Evolutionary conservation across 441 rosid species (phyloP).

Genomic region (Gossypium armourianum): DNA sequence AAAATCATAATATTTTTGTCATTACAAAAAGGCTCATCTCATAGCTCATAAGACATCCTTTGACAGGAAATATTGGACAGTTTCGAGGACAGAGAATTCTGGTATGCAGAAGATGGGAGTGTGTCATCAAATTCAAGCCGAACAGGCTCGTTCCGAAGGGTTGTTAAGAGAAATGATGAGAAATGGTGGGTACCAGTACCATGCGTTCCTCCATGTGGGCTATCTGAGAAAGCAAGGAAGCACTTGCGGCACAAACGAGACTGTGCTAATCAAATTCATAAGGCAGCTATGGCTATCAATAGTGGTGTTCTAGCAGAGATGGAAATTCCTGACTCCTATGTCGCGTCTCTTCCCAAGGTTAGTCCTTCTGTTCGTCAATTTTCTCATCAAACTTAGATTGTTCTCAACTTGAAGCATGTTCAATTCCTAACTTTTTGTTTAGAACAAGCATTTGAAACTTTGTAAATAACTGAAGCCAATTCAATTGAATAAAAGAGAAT

Average conservation of each 20-base stretch:
- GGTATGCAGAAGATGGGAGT: conserved; percentile 56
- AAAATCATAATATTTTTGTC: background rate
- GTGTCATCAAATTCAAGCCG: conserved; percentile 37
- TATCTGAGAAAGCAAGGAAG: conserved; percentile 46
- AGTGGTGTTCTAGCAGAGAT: conserved; percentile 50
- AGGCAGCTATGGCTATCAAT: conserved; percentile 62
- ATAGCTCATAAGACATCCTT: background rate
- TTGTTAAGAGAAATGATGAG: conserved; percentile 49
- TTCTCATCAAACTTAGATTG: background rate
- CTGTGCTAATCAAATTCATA: conserved; percentile 55
- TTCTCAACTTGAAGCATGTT: background rate
- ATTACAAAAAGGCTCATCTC: background rate
- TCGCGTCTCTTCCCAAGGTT: conserved; percentile 57
- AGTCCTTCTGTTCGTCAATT: background rate
- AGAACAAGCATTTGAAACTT: background rate
- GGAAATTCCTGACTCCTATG: conserved; percentile 57
- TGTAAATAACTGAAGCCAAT: background rate
- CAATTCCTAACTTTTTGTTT: background rate
- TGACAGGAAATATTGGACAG: conserved; percentile 52
- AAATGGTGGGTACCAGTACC: conserved; percentile 78
- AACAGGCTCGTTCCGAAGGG: conserved; percentile 54
- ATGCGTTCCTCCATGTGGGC: conserved; percentile 47
- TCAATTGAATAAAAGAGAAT: background rate
- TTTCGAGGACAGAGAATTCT: conserved; percentile 45
- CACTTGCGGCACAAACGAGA: conserved; percentile 41